Percentiles rank a stretch among this genome's conserved stretches.
Evolutionary conservation across 768 basidiomycete genomes (phyloP).

Genomic region (Leccinum imitatum): DNA sequence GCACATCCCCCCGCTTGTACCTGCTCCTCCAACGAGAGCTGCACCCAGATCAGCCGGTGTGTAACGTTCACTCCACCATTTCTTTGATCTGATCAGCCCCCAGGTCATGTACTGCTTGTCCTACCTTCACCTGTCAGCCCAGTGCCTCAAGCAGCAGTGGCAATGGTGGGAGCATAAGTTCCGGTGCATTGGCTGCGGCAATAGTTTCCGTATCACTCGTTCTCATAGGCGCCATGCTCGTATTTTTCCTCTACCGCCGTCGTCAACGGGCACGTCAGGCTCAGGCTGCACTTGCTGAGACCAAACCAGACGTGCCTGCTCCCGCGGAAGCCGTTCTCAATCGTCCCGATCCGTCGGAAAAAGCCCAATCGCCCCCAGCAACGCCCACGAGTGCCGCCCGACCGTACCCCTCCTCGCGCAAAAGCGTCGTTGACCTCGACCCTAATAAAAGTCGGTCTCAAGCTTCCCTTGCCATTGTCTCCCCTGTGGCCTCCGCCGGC

Average conservation of each 20-base stretch:
- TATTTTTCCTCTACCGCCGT: constrained; percentile 67
- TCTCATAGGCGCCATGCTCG: constrained; percentile 48
- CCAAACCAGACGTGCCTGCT: constrained; percentile 64
- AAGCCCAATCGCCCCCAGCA: constrained; percentile 32
- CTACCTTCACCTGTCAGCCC: constrained; percentile 50
- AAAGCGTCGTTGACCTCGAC: constrained; percentile 60
- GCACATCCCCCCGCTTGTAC: constrained; percentile 48
- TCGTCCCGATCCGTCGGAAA: constrained; percentile 80
- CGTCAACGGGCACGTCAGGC: constrained; percentile 43
- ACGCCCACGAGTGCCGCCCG: constrained; percentile 39
- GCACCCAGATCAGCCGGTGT: constrained; percentile 61
- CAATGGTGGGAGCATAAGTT: constrained; percentile 46
- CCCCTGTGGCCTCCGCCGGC: constrained; percentile 20
- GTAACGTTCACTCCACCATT: constrained; percentile 18
- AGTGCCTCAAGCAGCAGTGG: constrained; percentile 29
- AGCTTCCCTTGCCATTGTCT: constrained; percentile 20
- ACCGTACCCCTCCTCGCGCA: constrained; percentile 46
- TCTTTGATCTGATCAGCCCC: constrained; percentile 3
- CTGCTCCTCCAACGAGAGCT: constrained; percentile 55
- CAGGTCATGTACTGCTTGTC: constrained; percentile 62
- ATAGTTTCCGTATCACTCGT: constrained; percentile 64
- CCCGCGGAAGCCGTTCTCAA: constrained; percentile 76
- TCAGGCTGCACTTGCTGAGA: constrained; percentile 34
- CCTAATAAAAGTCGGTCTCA: constrained; percentile 39
- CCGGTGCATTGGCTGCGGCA: constrained; percentile 73